These are phyloP conservation scores for Gloeopeniophorella convolvens DNA, from an alignment of 768 basidiomycete species.

Conservation along the genomic window DNA sequence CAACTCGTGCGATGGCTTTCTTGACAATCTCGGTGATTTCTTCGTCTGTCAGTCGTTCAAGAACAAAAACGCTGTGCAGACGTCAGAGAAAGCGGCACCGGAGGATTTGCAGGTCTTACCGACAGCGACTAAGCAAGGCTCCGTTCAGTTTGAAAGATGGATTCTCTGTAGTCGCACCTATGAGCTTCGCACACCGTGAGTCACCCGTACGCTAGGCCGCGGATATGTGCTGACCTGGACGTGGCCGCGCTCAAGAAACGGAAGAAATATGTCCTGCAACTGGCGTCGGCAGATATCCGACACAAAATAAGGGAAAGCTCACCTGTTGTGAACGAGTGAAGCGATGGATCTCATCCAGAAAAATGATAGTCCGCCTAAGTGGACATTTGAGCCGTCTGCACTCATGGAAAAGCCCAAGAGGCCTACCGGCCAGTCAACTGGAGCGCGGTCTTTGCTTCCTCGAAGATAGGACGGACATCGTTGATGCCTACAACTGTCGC, in stretches of 20 bases:
- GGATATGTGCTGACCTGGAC: constrained; percentile 43
- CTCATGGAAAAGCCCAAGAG: background rate
- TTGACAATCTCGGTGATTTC: constrained; percentile 55
- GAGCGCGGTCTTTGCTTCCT: constrained; percentile 66
- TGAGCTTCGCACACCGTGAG: constrained; percentile 37
- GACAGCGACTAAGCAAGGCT: constrained; percentile 71
- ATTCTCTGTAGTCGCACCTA: constrained; percentile 87
- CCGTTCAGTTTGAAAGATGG: constrained; percentile 79
- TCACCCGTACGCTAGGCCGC: background rate
- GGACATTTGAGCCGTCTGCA: constrained; percentile 4
- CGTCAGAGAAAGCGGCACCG: background rate
- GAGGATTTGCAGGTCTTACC: constrained; percentile 37
- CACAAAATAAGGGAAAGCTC: background rate
- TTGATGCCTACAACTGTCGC: constrained; percentile 67
- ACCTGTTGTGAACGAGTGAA: constrained; percentile 71
- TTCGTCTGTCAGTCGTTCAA: constrained; percentile 59
- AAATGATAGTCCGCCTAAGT: constrained; percentile 61
- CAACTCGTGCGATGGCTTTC: constrained; percentile 41
- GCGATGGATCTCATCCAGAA: constrained; percentile 82
- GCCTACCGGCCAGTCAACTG: constrained; percentile 57
- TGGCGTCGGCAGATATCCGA: constrained; percentile 17
- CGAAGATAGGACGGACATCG: constrained; percentile 66
- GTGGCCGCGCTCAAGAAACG: constrained; percentile 72
- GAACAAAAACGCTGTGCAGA: constrained; percentile 56
- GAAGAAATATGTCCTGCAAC: constrained; percentile 70